Conservation (phyloP, 169 alveolate species). For the Perkinsus chesapeaki region DNA sequence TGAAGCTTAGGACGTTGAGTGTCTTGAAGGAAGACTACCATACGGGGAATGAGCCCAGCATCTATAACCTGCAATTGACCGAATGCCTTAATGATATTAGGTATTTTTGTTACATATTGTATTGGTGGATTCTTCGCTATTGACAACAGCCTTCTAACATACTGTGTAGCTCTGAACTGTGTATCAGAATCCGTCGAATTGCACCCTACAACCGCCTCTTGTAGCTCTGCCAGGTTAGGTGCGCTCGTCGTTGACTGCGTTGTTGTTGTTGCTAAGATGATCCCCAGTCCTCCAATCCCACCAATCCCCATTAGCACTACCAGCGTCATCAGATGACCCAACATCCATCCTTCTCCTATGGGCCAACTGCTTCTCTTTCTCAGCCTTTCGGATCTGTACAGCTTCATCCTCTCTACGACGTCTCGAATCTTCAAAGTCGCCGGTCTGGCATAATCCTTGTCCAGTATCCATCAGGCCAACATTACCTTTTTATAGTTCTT, state of each 20-base stretch:
- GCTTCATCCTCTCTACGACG: conserved; percentile 78
- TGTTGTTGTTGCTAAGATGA: neutral
- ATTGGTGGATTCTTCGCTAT: conserved; percentile 87
- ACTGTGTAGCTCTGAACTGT: conserved; percentile 28
- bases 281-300: neutral
- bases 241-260: neutral
- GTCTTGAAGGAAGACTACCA: conserved; percentile 69
- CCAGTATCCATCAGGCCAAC: neutral
- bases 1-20: conserved; percentile 85
- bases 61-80: conserved; percentile 56
- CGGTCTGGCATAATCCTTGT: conserved; percentile 30
- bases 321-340: neutral
- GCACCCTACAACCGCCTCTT: neutral
- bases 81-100: too few species aligned
- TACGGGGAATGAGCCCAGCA: conserved; percentile 90
- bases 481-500: conserved; percentile 20
- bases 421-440: conserved; percentile 73
- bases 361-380: conserved; percentile 68
- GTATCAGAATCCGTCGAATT: conserved; percentile 6
- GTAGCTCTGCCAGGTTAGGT: neutral
- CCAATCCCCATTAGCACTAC: neutral
- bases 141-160: conserved; percentile 79
- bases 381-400: conserved; percentile 79
- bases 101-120: conserved; percentile 56
- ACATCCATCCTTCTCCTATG: conserved; percentile 48